phyloP scores from a whole-genome alignment of 1,139 yeast genomes.

The Pichia sp. region DNA sequence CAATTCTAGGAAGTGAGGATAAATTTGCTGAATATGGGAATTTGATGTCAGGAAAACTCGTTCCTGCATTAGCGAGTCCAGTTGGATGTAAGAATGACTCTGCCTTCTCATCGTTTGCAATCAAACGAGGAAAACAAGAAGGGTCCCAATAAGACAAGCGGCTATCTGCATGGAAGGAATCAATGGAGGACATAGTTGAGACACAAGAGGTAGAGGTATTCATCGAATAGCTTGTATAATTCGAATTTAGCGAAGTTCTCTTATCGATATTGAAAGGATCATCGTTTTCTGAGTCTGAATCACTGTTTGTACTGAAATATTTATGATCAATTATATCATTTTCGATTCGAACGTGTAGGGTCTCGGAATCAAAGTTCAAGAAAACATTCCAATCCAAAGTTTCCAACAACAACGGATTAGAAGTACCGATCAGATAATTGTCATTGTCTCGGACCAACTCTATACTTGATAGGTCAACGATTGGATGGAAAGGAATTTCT shows the following conservation, averaged over 20 bases:
- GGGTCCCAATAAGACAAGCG: conserved; percentile 21
- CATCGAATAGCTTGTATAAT: conserved; percentile 5
- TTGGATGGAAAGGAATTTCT: conserved; percentile 44
- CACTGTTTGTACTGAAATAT: conserved; percentile 1
- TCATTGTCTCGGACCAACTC: conserved; percentile 42
- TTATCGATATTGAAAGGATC: not conserved
- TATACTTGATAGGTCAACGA: conserved; percentile 48
- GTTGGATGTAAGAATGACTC: not conserved
- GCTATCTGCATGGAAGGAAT: conserved; percentile 12
- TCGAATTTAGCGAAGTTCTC: not conserved
- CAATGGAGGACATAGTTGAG: conserved; percentile 12
- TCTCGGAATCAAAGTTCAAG: conserved; percentile 41
- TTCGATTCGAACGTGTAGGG: conserved; percentile 3
- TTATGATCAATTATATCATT: conserved; percentile 6
- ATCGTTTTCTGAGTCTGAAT: not conserved
- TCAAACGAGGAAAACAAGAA: conserved; percentile 21
- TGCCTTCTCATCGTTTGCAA: conserved; percentile 1
- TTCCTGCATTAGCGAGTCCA: not conserved
- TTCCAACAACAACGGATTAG: conserved; percentile 48
- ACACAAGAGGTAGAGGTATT: conserved; percentile 5
- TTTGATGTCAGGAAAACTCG: conserved; percentile 1
- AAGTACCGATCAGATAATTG: conserved; percentile 50
- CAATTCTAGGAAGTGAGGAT: conserved; percentile 21
- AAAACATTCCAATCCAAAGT: conserved; percentile 46
- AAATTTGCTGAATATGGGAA: conserved; percentile 5